Evolutionary conservation across 495 filamentous ascomycete genomes (phyloP).

Genomic region (Lophiostoma macrostomum): DNA sequence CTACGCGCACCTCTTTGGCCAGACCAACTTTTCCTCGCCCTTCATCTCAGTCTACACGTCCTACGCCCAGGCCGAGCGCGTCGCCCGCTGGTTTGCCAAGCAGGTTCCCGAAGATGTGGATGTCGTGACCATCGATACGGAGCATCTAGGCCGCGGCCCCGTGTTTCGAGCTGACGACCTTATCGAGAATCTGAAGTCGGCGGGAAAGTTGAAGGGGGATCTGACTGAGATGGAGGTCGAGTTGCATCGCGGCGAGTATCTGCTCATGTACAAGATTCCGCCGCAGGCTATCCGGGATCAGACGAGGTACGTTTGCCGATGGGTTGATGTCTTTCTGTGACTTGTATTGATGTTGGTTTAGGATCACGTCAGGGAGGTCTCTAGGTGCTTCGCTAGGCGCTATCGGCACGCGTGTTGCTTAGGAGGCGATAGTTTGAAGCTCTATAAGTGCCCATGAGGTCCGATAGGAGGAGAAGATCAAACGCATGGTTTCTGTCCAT

Average conservation of each 20-base stretch:
- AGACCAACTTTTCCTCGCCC: conserved; percentile 27
- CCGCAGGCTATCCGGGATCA: conserved; percentile 12
- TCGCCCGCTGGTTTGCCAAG: conserved; percentile 13
- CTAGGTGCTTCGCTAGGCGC: too few species aligned
- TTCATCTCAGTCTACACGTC: conserved; percentile 29
- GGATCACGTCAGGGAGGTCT: too few species aligned
- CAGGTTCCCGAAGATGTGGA: neutral
- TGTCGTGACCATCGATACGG: conserved; percentile 23
- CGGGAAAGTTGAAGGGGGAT: too few species aligned
- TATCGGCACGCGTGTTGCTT: too few species aligned
- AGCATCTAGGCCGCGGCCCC: conserved; percentile 20
- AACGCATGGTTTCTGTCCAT: too few species aligned
- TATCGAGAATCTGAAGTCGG: neutral
- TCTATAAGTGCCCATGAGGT: too few species aligned
- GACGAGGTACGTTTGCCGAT: too few species aligned
- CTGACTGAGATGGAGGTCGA: neutral
- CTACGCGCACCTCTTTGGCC: conserved; percentile 19
- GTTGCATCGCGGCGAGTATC: conserved; percentile 22
- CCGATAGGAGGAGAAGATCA: too few species aligned
- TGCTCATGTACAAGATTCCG: conserved; percentile 23
- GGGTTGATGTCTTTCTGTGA: too few species aligned
- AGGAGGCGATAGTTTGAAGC: too few species aligned
- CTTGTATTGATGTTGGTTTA: too few species aligned
- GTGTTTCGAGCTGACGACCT: conserved; percentile 27
- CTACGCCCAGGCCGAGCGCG: conserved; percentile 15